Conservation (phyloP, 139 green algal species). For the Chlorella sp. region DNA sequence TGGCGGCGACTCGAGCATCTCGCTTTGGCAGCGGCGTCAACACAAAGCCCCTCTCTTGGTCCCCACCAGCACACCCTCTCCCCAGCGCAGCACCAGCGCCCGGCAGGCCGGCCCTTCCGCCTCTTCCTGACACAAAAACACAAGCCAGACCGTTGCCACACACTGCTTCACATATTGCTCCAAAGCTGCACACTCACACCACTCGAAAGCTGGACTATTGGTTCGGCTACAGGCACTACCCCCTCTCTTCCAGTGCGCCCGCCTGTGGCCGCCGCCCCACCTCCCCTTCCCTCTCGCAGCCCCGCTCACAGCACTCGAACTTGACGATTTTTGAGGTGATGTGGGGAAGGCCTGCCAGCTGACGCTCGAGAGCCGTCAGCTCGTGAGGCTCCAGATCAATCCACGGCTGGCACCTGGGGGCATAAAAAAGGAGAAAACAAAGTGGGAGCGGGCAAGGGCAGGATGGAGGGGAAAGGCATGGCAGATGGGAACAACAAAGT, state of each 20-base stretch:
- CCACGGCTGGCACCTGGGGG: not conserved
- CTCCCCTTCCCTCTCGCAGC: too few species aligned
- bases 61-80: too few species aligned
- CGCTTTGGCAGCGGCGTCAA: too few species aligned
- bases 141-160: too few species aligned
- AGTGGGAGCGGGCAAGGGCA: too few species aligned
- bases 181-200: not conserved
- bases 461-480: not conserved
- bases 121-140: too few species aligned
- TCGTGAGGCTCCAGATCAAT: conserved; percentile 1
- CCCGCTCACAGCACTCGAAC: conserved; percentile 27
- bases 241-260: not conserved
- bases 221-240: not conserved
- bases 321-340: not conserved
- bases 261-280: too few species aligned
- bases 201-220: not conserved
- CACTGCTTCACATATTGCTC: not conserved
- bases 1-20: too few species aligned
- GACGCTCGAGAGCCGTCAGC: conserved; percentile 1
- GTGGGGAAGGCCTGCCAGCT: conserved; percentile 2
- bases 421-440: not conserved
- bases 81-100: too few species aligned
- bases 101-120: too few species aligned
- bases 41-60: too few species aligned
- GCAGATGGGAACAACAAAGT: not conserved